Conservation (phyloP, 2,329 filamentous ascomycete species). For the Penicillium sp. region DNA sequence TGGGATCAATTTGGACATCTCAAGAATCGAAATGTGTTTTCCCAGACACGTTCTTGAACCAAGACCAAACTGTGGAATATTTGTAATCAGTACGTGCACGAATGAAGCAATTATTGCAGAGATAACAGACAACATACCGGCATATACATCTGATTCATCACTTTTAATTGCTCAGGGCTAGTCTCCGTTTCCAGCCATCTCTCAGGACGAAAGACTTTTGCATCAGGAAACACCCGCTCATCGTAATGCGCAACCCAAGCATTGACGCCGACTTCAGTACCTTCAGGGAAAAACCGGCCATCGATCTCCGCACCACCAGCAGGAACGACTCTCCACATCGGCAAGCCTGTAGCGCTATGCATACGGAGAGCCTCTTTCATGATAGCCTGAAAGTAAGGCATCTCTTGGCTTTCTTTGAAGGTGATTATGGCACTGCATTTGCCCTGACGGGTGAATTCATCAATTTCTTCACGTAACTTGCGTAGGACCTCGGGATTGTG, state of each 20-base stretch:
- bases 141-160: conserved; percentile 41
- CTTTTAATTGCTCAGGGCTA: conserved; percentile 29
- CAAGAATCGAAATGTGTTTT: conserved; percentile 39
- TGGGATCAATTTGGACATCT: conserved; percentile 39
- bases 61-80: conserved; percentile 32
- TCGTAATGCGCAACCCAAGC: conserved; percentile 47
- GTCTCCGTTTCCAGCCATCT: conserved; percentile 44
- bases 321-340: conserved; percentile 52
- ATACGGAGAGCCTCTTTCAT: conserved; percentile 55
- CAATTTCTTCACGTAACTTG: conserved; percentile 35
- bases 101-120: not conserved
- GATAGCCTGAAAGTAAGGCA: conserved; percentile 54
- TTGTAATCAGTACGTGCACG: not conserved
- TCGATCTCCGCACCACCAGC: conserved; percentile 45
- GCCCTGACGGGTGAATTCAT: conserved; percentile 22
- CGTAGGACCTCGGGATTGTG: conserved; percentile 29
- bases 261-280: conserved; percentile 46
- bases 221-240: conserved; percentile 44
- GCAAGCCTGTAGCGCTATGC: conserved; percentile 50
- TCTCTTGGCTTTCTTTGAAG: conserved; percentile 41
- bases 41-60: conserved; percentile 34
- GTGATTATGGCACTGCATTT: conserved; percentile 29
- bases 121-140: conserved; percentile 28
- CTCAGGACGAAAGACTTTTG: conserved; percentile 46
- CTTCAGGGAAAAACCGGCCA: conserved; percentile 42